Evolutionary conservation across 169 alveolate species (phyloP).

Genomic region (Eimeria necatrix): DNA sequence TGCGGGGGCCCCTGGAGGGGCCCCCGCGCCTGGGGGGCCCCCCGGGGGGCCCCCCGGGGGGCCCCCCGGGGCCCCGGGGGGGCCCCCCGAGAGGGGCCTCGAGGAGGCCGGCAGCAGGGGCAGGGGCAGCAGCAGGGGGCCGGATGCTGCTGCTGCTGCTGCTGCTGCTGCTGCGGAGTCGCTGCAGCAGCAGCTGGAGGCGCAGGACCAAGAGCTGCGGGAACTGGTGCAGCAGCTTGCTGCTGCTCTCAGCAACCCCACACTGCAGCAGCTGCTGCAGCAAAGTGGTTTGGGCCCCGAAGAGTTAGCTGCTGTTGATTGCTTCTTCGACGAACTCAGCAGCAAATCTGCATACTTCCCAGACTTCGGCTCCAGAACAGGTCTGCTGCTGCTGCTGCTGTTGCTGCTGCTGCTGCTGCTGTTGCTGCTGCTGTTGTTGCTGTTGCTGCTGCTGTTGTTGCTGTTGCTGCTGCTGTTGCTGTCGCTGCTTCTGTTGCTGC

Average conservation of each 20-base stretch:
- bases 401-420: no score
- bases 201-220: neutral
- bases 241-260: neutral
- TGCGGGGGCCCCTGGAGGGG: neutral
- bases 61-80: neutral
- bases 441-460: no score
- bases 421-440: no score
- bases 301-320: neutral
- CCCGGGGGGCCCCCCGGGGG: no score
- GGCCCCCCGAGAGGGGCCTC: neutral
- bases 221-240: neutral
- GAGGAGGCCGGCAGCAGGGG: neutral
- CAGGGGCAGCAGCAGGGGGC: constrained; percentile 42
- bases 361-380: constrained; percentile 28
- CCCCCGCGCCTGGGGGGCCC: neutral
- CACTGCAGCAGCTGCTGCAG: constrained; percentile 48
- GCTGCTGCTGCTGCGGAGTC: neutral
- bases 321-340: neutral
- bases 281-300: neutral
- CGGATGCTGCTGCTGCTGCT: no score
- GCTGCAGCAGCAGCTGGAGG: constrained; percentile 20
- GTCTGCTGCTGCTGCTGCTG: neutral
- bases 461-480: no score
- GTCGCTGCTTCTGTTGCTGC: no score
- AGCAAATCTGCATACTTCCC: neutral